Percentiles rank a stretch among this genome's conserved stretches.
These are phyloP conservation scores for Cephalotrichum gorgonifer DNA, from an alignment of 2,329 filamentous ascomycete genomes.

Conservation along the genomic window DNA sequence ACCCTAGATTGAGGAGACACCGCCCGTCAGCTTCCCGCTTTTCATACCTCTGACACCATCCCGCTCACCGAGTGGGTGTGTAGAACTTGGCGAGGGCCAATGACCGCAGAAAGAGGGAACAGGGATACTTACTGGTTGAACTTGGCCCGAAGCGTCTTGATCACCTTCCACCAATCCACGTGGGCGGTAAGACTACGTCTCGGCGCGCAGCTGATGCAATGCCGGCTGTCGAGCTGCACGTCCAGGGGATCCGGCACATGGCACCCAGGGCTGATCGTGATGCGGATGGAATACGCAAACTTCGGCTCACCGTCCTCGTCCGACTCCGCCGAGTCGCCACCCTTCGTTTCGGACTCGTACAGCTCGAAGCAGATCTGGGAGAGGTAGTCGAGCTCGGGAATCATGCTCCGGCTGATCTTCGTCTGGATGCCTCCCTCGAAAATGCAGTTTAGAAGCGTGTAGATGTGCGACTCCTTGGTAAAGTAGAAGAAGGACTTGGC, in stretches of 20 bases:
- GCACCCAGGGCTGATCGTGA: conserved; percentile 90
- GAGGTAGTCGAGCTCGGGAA: conserved; percentile 94
- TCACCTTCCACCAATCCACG: conserved; percentile 92
- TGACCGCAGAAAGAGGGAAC: conserved; percentile 6
- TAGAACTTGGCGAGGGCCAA: background rate
- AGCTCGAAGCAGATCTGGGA: conserved; percentile 97
- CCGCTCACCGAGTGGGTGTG: background rate
- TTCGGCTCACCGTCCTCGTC: conserved; percentile 46
- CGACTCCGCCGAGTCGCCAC: conserved; percentile 18
- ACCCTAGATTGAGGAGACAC: conserved; percentile 32
- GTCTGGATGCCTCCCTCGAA: conserved; percentile 93
- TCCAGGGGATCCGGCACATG: conserved; percentile 95
- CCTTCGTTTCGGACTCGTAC: conserved; percentile 82
- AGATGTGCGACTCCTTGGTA: conserved; percentile 98
- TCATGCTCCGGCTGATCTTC: conserved; percentile 90
- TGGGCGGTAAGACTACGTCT: conserved; percentile 82
- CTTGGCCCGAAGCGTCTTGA: conserved; percentile 87
- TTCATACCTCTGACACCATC: background rate
- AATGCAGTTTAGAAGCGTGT: conserved; percentile 95
- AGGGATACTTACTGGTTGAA: conserved; percentile 69
- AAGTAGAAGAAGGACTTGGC: conserved; percentile 98
- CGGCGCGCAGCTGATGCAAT: conserved; percentile 93
- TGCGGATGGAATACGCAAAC: conserved; percentile 92
- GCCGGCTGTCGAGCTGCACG: conserved; percentile 89
- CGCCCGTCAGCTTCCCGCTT: background rate